Conservation (phyloP, 2,329 filamentous ascomycete species). For the Verticillium dahliae region DNA sequence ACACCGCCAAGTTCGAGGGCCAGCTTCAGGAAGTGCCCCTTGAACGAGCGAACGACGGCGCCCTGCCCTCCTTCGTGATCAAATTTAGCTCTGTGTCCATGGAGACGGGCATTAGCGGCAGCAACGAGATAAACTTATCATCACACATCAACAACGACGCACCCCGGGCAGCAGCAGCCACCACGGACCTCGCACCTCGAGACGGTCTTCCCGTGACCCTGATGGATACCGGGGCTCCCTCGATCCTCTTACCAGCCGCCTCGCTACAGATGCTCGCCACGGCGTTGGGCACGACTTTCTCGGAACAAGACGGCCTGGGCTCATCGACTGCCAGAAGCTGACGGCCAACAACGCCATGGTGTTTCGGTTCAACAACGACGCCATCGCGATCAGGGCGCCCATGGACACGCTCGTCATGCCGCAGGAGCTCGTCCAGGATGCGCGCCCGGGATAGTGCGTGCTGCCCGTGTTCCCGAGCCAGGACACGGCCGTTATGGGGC, state of each 20-base stretch:
- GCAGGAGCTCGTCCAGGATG: background rate
- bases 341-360: background rate
- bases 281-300: background rate
- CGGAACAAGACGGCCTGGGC: background rate
- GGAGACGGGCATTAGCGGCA: background rate
- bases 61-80: background rate
- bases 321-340: background rate
- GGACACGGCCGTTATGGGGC: background rate
- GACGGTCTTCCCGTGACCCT: background rate
- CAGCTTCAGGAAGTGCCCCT: conserved; percentile 1
- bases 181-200: background rate
- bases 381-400: background rate
- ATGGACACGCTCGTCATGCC: background rate
- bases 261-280: background rate
- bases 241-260: background rate
- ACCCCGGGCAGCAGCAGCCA: background rate
- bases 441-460: background rate
- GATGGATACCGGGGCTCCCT: conserved; percentile 1
- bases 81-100: conserved; percentile 1
- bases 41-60: background rate
- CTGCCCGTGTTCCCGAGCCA: background rate
- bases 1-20: conserved; percentile 6
- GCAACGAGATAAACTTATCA: background rate
- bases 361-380: conserved; percentile 2
- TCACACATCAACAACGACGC: background rate